Percentiles rank a stretch among this genome's conserved stretches.
Evolutionary conservation across 208 protist genomes (phyloP).

Genomic region (Hexamita inflata): DNA sequence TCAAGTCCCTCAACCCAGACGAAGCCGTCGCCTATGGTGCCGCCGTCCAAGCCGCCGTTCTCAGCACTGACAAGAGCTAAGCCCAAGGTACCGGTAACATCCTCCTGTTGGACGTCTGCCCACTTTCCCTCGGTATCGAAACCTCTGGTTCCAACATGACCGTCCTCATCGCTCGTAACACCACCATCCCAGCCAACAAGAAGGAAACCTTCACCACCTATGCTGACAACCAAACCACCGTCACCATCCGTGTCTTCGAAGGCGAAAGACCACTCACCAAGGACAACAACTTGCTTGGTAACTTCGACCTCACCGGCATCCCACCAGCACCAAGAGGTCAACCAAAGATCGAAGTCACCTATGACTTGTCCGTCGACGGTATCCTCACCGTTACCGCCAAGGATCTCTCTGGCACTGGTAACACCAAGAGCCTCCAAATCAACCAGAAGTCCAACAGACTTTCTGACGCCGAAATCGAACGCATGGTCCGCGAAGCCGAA

Average conservation of each 20-base stretch:
- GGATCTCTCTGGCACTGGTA: slow-evolving; percentile 70
- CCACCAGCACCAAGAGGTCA: slow-evolving; percentile 49
- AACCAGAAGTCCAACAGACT: slow-evolving; percentile 53
- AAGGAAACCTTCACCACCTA: slow-evolving; percentile 72
- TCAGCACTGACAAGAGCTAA: slow-evolving; percentile 59
- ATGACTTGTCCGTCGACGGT: slow-evolving; percentile 84
- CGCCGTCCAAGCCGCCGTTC: slow-evolving; percentile 34
- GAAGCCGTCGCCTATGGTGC: slow-evolving; percentile 42
- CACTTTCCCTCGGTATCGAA: slow-evolving; percentile 90
- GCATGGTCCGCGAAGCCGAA: slow-evolving; percentile 34
- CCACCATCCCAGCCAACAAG: slow-evolving; percentile 39
- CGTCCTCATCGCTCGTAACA: slow-evolving; percentile 36
- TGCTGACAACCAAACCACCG: slow-evolving; percentile 66
- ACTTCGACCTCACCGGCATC: slow-evolving; percentile 89
- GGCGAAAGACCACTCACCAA: slow-evolving; percentile 88
- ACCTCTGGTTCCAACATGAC: slow-evolving; percentile 84
- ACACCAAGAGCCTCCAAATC: slow-evolving; percentile 69
- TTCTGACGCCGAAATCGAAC: slow-evolving; percentile 37
- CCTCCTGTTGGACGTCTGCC: slow-evolving; percentile 88
- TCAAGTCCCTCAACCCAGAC: slow-evolving; percentile 45
- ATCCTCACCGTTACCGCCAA: slow-evolving; percentile 83
- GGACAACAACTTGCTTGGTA: slow-evolving; percentile 84
- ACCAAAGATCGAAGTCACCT: slow-evolving; percentile 77
- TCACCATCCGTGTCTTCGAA: slow-evolving; percentile 83
- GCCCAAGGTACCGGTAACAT: no score